Conservation (phyloP, 208 protist genomes). For the Leishmania tarentolae region DNA sequence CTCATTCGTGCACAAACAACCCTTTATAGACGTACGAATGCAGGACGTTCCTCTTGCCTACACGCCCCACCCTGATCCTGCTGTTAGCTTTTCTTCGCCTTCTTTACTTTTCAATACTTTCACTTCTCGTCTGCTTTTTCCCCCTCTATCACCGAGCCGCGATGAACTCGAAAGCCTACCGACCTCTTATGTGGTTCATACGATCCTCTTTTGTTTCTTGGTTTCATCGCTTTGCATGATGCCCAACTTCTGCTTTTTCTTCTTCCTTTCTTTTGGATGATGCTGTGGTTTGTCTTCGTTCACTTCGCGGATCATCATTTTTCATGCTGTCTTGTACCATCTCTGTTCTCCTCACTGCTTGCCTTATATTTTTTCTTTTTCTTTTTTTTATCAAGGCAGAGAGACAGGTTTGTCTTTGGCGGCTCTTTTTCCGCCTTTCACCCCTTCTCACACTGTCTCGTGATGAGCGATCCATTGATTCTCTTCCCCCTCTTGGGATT, state of each 20-base stretch:
- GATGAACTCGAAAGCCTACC: background rate
- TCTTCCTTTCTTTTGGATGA: background rate
- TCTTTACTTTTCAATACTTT: slow-evolving; percentile 4
- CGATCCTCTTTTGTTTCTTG: background rate
- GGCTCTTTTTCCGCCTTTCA: background rate
- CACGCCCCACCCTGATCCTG: background rate
- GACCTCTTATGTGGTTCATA: background rate
- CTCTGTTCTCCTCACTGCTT: slow-evolving; percentile 2
- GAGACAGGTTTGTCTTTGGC: background rate
- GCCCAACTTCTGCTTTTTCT: slow-evolving; percentile 4
- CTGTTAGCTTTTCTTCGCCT: slow-evolving; percentile 20
- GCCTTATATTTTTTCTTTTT: background rate
- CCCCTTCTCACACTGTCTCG: background rate
- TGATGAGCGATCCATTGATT: background rate
- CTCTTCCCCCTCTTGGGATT: background rate
- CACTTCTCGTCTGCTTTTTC: slow-evolving; percentile 5
- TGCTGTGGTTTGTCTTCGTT: background rate
- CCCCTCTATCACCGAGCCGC: background rate
- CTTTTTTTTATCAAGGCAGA: background rate
- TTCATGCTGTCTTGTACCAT: background rate
- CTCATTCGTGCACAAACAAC: background rate
- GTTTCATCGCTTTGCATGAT: background rate
- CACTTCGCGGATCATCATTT: background rate
- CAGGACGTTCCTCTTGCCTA: background rate
- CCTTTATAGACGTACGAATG: background rate